Evolutionary conservation across 768 basidiomycete genomes (phyloP), one percentile per base, ranked within the genome.

Genomic region (Floccularia luteovirens): DNA sequence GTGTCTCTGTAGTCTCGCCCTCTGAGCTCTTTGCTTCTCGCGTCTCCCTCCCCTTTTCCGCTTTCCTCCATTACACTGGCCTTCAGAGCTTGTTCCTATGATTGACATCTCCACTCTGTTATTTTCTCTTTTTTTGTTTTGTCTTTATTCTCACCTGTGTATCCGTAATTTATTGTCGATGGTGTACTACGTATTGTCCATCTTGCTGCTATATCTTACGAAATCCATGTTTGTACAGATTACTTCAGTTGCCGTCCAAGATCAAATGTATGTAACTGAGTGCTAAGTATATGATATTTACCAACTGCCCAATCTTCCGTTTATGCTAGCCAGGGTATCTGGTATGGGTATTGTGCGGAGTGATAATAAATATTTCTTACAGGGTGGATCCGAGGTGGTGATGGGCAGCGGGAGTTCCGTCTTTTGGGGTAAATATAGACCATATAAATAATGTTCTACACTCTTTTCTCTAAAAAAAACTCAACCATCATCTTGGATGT

Each of bases 121-220:
- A 36, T 45, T 45, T 42, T 44, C 30, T 46, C 32, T 36, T 27
- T 35, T 35, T 36, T 38, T 33, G 24, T 36, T 34, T 46, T 31
- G n/a, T n/a, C n/a, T 36, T 21, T 36, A 17, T 39, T 46, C 38
- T 34, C 32, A 40, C 51, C 44, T 58, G 46, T 65, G 63, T 67
- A 62, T 50, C 52, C 47, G 39, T 66, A 68, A 68, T 44, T 66
- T 66, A 68, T 68, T 61, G 53, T 41, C 42, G 36, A 48, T 33
- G 19, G 32, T 53, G 50, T 51, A 53, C 44, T 36, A 34, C 47
- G 40, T 35, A 48, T 43, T 45, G 38, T 48, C 39, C 46, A 38
- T 46, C 36, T 47, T 39, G 17, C 39, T 23, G 43, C 21, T 34
- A 14, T 46, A 45, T 36, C 41, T 45, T 58, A 55, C 48, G 42